phyloP scores from a whole-genome alignment of 2,329 filamentous ascomycete species.

The Claviceps humidiphila region DNA sequence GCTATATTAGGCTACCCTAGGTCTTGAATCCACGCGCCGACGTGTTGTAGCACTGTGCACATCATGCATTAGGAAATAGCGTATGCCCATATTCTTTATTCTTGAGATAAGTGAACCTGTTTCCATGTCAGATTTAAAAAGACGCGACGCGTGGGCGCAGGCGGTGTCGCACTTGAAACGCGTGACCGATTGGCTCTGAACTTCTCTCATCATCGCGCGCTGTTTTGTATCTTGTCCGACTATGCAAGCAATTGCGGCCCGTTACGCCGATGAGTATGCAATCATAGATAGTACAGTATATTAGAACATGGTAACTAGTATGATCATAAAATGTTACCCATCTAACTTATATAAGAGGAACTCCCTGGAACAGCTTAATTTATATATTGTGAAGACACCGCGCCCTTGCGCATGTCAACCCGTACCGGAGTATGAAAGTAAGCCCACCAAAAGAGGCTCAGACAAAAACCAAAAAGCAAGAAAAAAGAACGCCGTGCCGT shows the following conservation, averaged over 20 bases:
- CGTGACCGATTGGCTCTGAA: too few relatives aligned
- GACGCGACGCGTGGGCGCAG: too few relatives aligned
- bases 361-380: not conserved
- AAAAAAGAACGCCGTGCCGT: slow-evolving; percentile 28
- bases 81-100: too few relatives aligned
- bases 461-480: not conserved
- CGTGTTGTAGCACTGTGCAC: not conserved
- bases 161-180: too few relatives aligned
- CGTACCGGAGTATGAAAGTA: not conserved
- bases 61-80: too few relatives aligned
- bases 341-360: not conserved
- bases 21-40: not conserved
- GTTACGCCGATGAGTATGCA: too few relatives aligned
- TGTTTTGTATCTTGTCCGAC: not conserved
- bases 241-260: not conserved
- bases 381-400: not conserved
- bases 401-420: slow-evolving; percentile 11
- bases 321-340: not conserved
- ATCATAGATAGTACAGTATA: slow-evolving; percentile 9
- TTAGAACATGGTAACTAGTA: not conserved
- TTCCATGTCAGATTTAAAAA: too few relatives aligned
- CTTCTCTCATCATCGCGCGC: too few relatives aligned
- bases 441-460: not conserved
- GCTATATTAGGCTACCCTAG: not conserved
- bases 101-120: too few relatives aligned